A percentile compares a stretch with the other conserved stretches of the same genome.
phyloP scores from a whole-genome alignment of 495 filamentous ascomycete species.

The Aspergillus egyptiacus region DNA sequence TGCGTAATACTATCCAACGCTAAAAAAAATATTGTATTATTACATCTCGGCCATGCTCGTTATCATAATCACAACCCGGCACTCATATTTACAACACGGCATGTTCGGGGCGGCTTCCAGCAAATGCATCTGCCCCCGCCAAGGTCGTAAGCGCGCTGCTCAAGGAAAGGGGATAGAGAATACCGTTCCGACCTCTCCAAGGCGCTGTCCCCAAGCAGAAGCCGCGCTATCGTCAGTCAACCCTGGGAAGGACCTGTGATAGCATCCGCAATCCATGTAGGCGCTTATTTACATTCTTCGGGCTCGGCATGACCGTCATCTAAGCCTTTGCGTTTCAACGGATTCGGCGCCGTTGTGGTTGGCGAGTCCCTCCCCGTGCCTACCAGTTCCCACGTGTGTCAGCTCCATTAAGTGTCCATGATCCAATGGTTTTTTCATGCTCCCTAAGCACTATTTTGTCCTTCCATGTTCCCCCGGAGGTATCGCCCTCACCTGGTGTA shows the following conservation, averaged over 20 bases:
- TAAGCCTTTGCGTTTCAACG: conserved; percentile 32
- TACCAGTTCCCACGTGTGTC: conserved; percentile 27
- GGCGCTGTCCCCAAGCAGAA: background rate
- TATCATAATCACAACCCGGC: background rate
- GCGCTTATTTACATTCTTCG: background rate
- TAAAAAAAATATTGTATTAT: background rate
- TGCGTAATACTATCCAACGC: background rate
- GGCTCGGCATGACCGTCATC: conserved; percentile 15
- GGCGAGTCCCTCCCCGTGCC: conserved; percentile 17
- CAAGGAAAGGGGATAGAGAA: too few relatives aligned
- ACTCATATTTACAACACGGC: background rate
- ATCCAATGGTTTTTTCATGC: conserved; percentile 2
- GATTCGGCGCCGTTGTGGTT: conserved; percentile 18
- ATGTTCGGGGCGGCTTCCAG: background rate
- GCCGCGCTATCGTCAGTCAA: background rate
- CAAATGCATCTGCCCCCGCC: background rate
- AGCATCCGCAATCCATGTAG: background rate
- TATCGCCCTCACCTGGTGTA: conserved; percentile 29
- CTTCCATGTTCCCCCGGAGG: conserved; percentile 10
- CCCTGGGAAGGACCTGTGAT: background rate
- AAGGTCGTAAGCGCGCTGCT: background rate
- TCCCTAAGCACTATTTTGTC: conserved; percentile 1
- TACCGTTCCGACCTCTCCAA: background rate
- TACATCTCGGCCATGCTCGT: background rate
- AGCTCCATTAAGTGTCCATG: conserved; percentile 18